Percentiles rank a stretch among this genome's conserved stretches.
phyloP scores from a whole-genome alignment of 208 protist species.

The Trypanosoma cruzi region DNA sequence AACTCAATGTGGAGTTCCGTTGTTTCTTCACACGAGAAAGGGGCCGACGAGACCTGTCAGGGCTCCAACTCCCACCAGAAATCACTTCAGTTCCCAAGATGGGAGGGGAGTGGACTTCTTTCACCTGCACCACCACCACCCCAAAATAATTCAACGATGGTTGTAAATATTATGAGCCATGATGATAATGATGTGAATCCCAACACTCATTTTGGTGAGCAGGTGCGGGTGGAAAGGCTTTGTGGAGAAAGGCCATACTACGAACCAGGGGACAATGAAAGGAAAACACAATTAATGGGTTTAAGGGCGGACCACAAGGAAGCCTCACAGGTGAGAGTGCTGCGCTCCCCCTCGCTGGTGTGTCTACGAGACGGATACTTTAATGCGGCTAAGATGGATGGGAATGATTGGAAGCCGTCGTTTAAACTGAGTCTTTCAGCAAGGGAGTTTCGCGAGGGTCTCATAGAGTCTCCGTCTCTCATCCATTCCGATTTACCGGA shows the following conservation, averaged over 20 bases:
- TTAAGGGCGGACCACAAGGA: too few species aligned
- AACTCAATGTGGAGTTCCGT: too few species aligned
- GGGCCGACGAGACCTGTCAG: not conserved
- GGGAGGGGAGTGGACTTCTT: too few species aligned
- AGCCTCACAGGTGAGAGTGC: too few species aligned
- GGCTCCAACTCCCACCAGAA: not conserved
- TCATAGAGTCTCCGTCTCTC: not conserved
- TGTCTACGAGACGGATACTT: not conserved
- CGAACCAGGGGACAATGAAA: not conserved
- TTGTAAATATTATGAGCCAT: not conserved
- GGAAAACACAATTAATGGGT: too few species aligned
- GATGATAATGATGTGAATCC: not conserved
- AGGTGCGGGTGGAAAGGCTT: not conserved
- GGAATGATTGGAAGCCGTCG: not conserved
- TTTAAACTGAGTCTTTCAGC: not conserved
- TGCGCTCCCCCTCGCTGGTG: not conserved
- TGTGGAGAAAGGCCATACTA: not conserved
- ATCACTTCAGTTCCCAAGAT: not conserved
- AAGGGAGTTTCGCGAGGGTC: not conserved
- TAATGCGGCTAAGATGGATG: too few species aligned
- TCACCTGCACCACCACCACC: not conserved
- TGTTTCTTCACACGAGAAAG: not conserved
- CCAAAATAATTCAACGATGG: not conserved
- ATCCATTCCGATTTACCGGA: not conserved
- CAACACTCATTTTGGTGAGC: not conserved